phyloP scores from a whole-genome alignment of 441 rosid genomes.

The Arabidopsis lyrata region DNA sequence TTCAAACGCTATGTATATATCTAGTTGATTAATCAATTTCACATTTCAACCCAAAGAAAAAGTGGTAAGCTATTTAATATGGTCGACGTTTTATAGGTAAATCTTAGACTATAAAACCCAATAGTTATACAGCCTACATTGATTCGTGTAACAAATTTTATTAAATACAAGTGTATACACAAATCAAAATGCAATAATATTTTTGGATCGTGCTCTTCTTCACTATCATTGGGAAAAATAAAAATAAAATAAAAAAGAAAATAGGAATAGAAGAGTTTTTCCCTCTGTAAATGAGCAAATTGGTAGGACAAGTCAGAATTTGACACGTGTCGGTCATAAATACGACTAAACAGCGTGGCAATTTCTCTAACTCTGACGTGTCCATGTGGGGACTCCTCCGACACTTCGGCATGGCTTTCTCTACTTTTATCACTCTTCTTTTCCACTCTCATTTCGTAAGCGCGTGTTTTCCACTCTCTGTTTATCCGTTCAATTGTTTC shows the following conservation, averaged over 20 bases:
- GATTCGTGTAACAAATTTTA: not conserved
- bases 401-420: slow-evolving; percentile 42
- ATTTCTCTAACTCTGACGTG: slow-evolving; percentile 42
- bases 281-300: slow-evolving; percentile 44
- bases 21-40: too few relatives aligned
- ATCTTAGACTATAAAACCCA: not conserved
- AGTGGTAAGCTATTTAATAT: not conserved
- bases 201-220: not conserved
- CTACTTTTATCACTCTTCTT: not conserved
- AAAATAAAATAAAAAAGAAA: not conserved
- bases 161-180: not conserved
- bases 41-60: too few relatives aligned
- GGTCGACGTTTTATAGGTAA: not conserved
- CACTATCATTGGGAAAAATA: not conserved
- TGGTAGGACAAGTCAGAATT: slow-evolving; percentile 42
- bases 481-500: too few relatives aligned
- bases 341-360: slow-evolving; percentile 59
- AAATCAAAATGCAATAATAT: not conserved
- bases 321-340: slow-evolving; percentile 52
- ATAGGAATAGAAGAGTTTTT: not conserved
- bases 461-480: slow-evolving; percentile 9
- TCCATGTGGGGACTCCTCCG: slow-evolving; percentile 49
- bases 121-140: not conserved
- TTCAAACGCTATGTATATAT: too few relatives aligned
- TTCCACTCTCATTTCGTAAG: slow-evolving; percentile 1